Evolutionary conservation across 129 eudicot genomes (phyloP), one percentile per base, ranked within the genome.

Genomic region (Pulicaria dysenterica): DNA sequence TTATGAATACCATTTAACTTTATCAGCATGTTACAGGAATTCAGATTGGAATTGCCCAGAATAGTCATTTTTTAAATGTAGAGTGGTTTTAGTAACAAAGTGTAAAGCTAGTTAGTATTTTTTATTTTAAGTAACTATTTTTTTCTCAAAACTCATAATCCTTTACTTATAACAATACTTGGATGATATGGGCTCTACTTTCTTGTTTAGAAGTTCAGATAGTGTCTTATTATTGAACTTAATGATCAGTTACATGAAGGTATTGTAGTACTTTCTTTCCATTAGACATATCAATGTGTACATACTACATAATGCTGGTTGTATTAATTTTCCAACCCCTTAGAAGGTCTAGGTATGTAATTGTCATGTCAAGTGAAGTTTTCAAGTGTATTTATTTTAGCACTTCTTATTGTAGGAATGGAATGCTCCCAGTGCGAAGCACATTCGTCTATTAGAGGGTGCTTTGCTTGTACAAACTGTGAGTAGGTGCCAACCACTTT

Each of bases 351-450:
- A 51, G 2, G 31, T 38, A 69, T 53, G 62, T 17, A 46, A 16
- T 51, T 45, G 31, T 44, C 38, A 56, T 72, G 42, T 43, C 4
- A 59, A 64, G 49, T 64, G 47, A 43, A 46, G 37, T 24, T 38
- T 59, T 60, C 73, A 55, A 47, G 36, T 58, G 38, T 55, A 13
- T 58, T 24, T 8, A 43, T 66, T 40, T 8, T 46, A 60, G 43
- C 37, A 47, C 49, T 72, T 58, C 51, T 70, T 58, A 40, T 46
- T 73, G 85, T 75, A 93, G 98, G 98, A 90, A 73, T 92, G 89
- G 98, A 92, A 81, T 87, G 90, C 92, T 77, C 95, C 95, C 37
- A 87, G 83, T 71, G 90, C 92, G 3, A 82, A 70, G 76, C 98
- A 92, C 67, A 54, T 73, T 51, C 86, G 49, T 70, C 79, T 92